A percentile compares a stretch with the other conserved stretches of the same genome.
Conservation (phyloP, 2,329 filamentous ascomycete genomes). For the Pseudonectria foliicola region DNA sequence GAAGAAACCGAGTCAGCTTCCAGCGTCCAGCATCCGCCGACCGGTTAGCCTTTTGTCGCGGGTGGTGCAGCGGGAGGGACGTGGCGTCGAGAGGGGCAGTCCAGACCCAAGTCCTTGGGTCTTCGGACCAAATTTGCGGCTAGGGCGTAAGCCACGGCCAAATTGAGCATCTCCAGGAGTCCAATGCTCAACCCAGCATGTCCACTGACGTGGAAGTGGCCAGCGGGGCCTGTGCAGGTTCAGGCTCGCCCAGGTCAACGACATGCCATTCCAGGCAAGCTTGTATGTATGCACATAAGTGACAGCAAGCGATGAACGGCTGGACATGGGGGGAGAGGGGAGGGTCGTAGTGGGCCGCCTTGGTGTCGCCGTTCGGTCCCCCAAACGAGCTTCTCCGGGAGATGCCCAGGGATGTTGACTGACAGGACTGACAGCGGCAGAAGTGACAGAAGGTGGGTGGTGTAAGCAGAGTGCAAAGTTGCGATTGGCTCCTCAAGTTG, state of each 20-base stretch:
- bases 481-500: slow-evolving; percentile 28
- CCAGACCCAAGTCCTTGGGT: slow-evolving; percentile 20
- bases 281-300: too few relatives aligned
- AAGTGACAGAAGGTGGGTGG: slow-evolving; percentile 9
- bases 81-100: slow-evolving; percentile 19
- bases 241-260: too few relatives aligned
- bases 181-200: too few relatives aligned
- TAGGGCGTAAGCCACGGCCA: slow-evolving; percentile 8
- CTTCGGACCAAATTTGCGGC: slow-evolving; percentile 8
- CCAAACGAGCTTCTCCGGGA: too few relatives aligned
- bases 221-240: too few relatives aligned
- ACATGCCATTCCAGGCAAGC: too few relatives aligned
- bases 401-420: neutral
- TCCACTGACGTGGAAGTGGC: too few relatives aligned
- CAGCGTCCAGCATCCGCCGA: slow-evolving; percentile 2
- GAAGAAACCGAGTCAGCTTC: slow-evolving; percentile 9
- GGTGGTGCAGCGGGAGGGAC: slow-evolving; percentile 18
- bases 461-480: slow-evolving; percentile 20
- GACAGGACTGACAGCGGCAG: slow-evolving; percentile 4
- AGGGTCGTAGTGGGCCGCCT: too few relatives aligned
- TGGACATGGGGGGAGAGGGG: too few relatives aligned
- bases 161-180: neutral
- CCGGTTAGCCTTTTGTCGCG: slow-evolving; percentile 5
- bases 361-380: too few relatives aligned
- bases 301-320: too few relatives aligned